phyloP scores from a whole-genome alignment of 345 rosid genomes.

The Pseudoturritis turrita region DNA sequence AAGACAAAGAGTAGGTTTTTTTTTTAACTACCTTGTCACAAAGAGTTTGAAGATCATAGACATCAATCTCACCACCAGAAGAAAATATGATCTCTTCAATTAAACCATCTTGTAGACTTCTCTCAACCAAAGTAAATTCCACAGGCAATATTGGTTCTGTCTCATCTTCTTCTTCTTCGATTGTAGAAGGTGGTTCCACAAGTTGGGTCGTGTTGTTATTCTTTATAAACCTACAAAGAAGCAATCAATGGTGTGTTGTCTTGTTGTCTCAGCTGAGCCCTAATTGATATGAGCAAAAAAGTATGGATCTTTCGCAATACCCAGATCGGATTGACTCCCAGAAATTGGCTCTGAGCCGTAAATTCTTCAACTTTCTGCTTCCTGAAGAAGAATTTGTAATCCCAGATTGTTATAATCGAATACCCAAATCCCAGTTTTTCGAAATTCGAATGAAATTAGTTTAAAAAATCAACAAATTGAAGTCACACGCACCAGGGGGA shows the following conservation, averaged over 20 bases:
- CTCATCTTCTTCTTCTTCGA: constrained; percentile 38
- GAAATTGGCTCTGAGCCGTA: constrained; percentile 54
- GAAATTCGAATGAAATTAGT: neutral
- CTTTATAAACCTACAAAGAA: constrained; percentile 52
- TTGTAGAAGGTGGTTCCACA: constrained; percentile 54
- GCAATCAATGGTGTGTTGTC: constrained; percentile 6
- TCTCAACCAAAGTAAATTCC: constrained; percentile 75
- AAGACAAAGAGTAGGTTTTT: neutral
- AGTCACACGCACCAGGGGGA: constrained; percentile 3
- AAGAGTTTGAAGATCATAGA: constrained; percentile 84
- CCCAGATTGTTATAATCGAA: no score
- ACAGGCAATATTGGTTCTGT: constrained; percentile 55
- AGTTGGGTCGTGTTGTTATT: constrained; percentile 55
- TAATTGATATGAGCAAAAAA: neutral
- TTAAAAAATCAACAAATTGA: neutral
- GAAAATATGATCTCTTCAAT: constrained; percentile 82
- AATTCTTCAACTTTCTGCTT: constrained; percentile 48
- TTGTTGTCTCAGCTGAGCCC: neutral
- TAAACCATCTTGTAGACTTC: constrained; percentile 54
- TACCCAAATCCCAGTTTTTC: neutral
- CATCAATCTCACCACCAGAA: constrained; percentile 84
- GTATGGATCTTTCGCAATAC: constrained; percentile 33
- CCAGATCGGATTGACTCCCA: constrained; percentile 86
- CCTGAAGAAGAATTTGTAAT: constrained; percentile 39
- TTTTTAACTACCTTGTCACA: constrained; percentile 82